These are phyloP conservation scores for Atkinsonella texensis DNA, from an alignment of 2,329 filamentous ascomycete genomes.

Conservation along the genomic window DNA sequence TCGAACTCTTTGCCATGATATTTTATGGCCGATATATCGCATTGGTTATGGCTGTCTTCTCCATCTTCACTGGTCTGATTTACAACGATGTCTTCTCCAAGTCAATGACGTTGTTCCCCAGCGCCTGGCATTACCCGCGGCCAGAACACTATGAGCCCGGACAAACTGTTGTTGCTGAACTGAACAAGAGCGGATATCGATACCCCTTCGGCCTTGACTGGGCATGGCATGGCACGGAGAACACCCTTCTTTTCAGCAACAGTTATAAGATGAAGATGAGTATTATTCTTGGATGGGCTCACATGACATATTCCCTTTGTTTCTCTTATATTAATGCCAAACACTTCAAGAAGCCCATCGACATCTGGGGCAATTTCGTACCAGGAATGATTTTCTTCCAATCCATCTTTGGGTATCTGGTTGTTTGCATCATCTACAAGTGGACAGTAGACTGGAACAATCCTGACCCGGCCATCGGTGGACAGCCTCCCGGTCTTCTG, in stretches of 20 bases:
- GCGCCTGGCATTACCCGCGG: slow-evolving; percentile 72
- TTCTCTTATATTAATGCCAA: slow-evolving; percentile 86
- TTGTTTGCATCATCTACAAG: slow-evolving; percentile 91
- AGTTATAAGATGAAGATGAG: slow-evolving; percentile 99
- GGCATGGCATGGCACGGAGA: slow-evolving; percentile 94
- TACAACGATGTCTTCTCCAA: slow-evolving; percentile 98
- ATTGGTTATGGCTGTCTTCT: slow-evolving; percentile 95
- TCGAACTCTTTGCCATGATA: slow-evolving; percentile 95
- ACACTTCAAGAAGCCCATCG: slow-evolving; percentile 89
- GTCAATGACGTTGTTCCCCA: slow-evolving; percentile 77
- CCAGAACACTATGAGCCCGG: slow-evolving; percentile 56
- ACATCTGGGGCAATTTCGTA: slow-evolving; percentile 95
- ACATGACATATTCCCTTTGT: slow-evolving; percentile 98
- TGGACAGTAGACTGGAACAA: slow-evolving; percentile 80
- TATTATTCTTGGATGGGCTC: slow-evolving; percentile 91
- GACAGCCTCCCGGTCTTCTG: slow-evolving; percentile 70
- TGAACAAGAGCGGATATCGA: slow-evolving; percentile 60
- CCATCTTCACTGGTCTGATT: slow-evolving; percentile 90
- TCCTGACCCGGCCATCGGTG: slow-evolving; percentile 26
- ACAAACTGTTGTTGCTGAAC: slow-evolving; percentile 50
- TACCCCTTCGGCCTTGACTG: slow-evolving; percentile 95
- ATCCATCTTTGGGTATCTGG: slow-evolving; percentile 93
- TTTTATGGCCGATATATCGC: slow-evolving; percentile 99
- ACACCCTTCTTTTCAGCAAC: slow-evolving; percentile 91
- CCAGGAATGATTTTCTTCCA: slow-evolving; percentile 99